Conservation (phyloP, 2,329 filamentous ascomycete species). For the Didymella pinodella region DNA sequence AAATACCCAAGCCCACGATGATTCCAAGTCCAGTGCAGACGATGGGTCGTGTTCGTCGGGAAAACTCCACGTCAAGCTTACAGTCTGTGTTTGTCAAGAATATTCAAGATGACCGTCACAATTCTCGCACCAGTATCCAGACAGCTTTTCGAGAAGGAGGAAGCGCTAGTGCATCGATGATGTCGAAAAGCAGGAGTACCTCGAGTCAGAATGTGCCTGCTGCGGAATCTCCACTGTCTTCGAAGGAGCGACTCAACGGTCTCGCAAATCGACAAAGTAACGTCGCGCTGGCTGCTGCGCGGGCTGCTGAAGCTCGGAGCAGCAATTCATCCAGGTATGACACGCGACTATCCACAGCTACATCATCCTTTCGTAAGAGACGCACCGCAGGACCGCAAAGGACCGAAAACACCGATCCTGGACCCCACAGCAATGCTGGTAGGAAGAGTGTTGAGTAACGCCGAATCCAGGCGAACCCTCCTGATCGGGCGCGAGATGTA, state of each 20-base stretch:
- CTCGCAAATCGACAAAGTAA: constrained; percentile 31
- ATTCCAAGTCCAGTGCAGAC: constrained; percentile 55
- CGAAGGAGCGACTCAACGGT: constrained; percentile 30
- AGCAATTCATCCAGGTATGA: constrained; percentile 16
- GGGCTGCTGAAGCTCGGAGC: constrained; percentile 20
- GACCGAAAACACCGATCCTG: constrained; percentile 14
- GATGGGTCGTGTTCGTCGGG: constrained; percentile 48
- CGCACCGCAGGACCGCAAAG: constrained; percentile 3
- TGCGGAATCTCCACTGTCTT: constrained; percentile 20
- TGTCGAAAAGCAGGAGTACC: constrained; percentile 29
- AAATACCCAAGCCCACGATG: constrained; percentile 43
- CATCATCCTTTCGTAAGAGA: constrained; percentile 6
- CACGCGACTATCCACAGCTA: constrained; percentile 14
- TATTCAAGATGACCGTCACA: constrained; percentile 33
- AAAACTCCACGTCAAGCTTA: constrained; percentile 50
- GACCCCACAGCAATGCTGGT: constrained; percentile 2
- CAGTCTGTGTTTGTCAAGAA: constrained; percentile 37
- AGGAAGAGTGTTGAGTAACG: constrained; percentile 4
- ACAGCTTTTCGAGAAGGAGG: constrained; percentile 39
- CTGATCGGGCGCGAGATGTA: constrained; percentile 6
- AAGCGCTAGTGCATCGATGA: constrained; percentile 22
- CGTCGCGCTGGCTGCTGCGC: constrained; percentile 33
- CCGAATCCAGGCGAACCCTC: constrained; percentile 9
- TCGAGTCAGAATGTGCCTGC: constrained; percentile 26
- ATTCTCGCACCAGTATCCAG: constrained; percentile 42